phyloP scores from a whole-genome alignment of 2,329 filamentous ascomycete genomes.

The Penicillium sp. region DNA sequence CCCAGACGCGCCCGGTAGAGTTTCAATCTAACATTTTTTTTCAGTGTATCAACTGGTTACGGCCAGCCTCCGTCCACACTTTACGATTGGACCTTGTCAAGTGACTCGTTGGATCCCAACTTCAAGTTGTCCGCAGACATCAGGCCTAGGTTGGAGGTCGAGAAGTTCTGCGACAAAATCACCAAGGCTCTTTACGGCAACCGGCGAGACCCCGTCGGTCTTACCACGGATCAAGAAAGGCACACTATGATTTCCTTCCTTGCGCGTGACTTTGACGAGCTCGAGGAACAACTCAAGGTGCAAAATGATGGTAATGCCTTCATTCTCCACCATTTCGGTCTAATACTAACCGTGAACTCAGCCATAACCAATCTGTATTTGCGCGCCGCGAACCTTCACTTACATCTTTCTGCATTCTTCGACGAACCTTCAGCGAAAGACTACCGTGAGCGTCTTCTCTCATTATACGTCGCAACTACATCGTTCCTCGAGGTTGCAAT shows the following conservation, averaged over 20 bases:
- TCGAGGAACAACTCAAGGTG: conserved; percentile 53
- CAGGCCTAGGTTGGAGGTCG: conserved; percentile 56
- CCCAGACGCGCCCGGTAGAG: background rate
- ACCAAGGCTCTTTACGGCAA: conserved; percentile 61
- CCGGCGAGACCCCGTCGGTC: conserved; percentile 55
- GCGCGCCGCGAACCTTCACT: conserved; percentile 50
- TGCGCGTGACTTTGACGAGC: conserved; percentile 50
- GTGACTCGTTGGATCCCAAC: conserved; percentile 46
- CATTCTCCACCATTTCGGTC: background rate
- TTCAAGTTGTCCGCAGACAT: conserved; percentile 57
- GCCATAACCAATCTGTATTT: conserved; percentile 52
- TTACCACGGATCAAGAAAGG: conserved; percentile 49
- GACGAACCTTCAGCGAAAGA: conserved; percentile 50
- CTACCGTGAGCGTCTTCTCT: conserved; percentile 49
- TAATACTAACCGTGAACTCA: conserved; percentile 17
- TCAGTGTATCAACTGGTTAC: conserved; percentile 66
- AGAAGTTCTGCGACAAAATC: conserved; percentile 61
- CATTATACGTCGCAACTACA: conserved; percentile 50
- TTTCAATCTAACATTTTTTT: conserved; percentile 4
- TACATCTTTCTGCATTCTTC: conserved; percentile 54
- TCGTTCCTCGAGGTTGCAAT: conserved; percentile 51
- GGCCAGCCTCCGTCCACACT: conserved; percentile 65
- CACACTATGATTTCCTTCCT: conserved; percentile 49
- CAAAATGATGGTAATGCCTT: conserved; percentile 43
- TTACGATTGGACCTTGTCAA: conserved; percentile 60